These are phyloP conservation scores for Candida ovalis DNA, from an alignment of 805 yeast species.

Conservation along the genomic window DNA sequence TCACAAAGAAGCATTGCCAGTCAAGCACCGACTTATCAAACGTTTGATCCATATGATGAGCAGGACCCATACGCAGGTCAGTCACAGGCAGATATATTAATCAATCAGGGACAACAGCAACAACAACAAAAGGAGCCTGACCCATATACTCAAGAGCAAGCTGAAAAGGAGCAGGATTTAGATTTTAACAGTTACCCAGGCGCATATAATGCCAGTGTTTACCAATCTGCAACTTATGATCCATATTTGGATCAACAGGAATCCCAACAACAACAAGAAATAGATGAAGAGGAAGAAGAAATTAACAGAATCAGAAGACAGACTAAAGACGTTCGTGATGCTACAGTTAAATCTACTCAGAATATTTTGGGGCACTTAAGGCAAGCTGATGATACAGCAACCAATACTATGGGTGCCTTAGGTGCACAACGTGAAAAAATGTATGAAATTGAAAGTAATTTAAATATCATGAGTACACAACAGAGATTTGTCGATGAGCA, in stretches of 20 bases:
- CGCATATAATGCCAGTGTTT: constrained; percentile 4
- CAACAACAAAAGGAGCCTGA: constrained; percentile 4
- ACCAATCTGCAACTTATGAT: constrained; percentile 17
- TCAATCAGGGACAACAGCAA: not conserved
- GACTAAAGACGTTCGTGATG: constrained; percentile 62
- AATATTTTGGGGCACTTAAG: constrained; percentile 72
- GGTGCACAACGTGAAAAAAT: constrained; percentile 92
- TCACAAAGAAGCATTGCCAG: not conserved
- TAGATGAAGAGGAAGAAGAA: constrained; percentile 86
- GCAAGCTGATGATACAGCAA: constrained; percentile 69
- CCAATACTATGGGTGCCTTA: constrained; percentile 83
- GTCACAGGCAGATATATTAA: not conserved
- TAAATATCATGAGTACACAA: constrained; percentile 76
- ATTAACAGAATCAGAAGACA: constrained; percentile 79
- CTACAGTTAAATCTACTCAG: constrained; percentile 79
- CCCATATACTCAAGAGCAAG: constrained; percentile 1
- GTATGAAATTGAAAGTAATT: constrained; percentile 71
- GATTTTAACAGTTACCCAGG: constrained; percentile 30
- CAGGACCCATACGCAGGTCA: constrained; percentile 3
- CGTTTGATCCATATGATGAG: constrained; percentile 20
- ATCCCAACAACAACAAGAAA: constrained; percentile 35
- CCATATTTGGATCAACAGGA: constrained; percentile 17
- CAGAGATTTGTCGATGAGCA: constrained; percentile 78
- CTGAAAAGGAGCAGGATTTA: constrained; percentile 13
- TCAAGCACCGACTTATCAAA: constrained; percentile 20